phyloP scores from a whole-genome alignment of 2,329 filamentous ascomycete species.

The Aspergillus intermedius region DNA sequence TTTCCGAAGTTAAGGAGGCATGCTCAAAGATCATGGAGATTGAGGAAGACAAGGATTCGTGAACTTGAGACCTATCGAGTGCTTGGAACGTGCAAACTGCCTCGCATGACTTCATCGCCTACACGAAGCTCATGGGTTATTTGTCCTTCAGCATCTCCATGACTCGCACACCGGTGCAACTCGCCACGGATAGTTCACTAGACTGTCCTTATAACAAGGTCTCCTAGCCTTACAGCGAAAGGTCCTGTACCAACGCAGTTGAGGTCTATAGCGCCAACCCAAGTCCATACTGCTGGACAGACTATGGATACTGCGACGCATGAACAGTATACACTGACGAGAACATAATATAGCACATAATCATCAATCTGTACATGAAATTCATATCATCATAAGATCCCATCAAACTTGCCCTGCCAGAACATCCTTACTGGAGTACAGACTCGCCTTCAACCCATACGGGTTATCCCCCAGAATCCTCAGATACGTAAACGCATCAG shows the following conservation, averaged over 20 bases:
- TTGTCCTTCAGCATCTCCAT: too few relatives aligned
- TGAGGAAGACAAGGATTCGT: constrained; percentile 15
- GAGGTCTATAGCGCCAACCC: too few relatives aligned
- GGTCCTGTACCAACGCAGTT: too few relatives aligned
- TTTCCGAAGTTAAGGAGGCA: constrained; percentile 32
- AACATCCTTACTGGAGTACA: constrained; percentile 37
- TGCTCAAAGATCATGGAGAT: constrained; percentile 35
- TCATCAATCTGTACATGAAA: constrained; percentile 3
- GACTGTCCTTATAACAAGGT: too few relatives aligned
- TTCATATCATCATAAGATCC: background rate
- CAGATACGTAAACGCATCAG: constrained; percentile 63
- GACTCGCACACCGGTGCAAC: too few relatives aligned
- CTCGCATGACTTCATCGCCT: background rate
- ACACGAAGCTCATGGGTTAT: background rate
- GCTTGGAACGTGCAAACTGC: background rate
- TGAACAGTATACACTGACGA: background rate
- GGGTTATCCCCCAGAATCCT: constrained; percentile 55
- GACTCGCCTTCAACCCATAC: constrained; percentile 54
- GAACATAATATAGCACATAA: constrained; percentile 5
- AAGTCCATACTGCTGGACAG: background rate
- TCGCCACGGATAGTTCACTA: too few relatives aligned
- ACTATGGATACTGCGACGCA: background rate
- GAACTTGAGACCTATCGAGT: constrained; percentile 6
- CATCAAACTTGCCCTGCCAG: constrained; percentile 21
- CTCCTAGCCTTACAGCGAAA: too few relatives aligned